Evolutionary conservation across 495 filamentous ascomycete species (phyloP), one percentile per base, ranked within the genome.

Genomic region (Penicillium paxilli): DNA sequence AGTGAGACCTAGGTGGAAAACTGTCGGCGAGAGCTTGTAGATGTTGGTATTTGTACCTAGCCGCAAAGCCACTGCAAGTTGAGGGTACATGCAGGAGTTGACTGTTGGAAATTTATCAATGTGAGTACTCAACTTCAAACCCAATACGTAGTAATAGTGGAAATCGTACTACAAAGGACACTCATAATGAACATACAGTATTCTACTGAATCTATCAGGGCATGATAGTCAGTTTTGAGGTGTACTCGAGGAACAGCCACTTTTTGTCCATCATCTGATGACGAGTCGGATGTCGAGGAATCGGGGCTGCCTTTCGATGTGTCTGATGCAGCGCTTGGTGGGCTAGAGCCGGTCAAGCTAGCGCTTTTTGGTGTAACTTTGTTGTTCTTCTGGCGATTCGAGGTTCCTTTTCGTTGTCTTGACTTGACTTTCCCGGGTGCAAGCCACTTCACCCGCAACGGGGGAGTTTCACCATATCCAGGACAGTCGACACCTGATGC

Each of bases 31-130:
- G 42, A 73, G 49, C 0, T 16, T 58, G 37, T 65, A 73, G 41
- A 73, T 52, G 30, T 53, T 53, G 44, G 65, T 56, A 40, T 66
- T 67, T 38, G 33, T 44, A 11, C 69, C 66, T n/a, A 73, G 62
- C 26, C 59, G 58, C 9, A 51, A 33, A 20, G 60, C 52, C 5
- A 57, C 58, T n/a, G 47, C 4, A 1, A 71, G 51, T 25, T 66
- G 63, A 16, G 48, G 59, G 44, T 63, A 67, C 38, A 72, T 69
- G 45, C 62, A 64, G 22, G 58, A 44, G 25, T 73, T 71, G 41
- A 58, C 70, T 73, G 49, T 37, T 19, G n/a, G n/a, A n/a, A n/a
- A n/a, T n/a, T 24, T 9, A 16, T 30, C 28, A 12, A 30, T n/a
- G n/a, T n/a, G n/a, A n/a, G n/a, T n/a, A n/a, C n/a, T n/a, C n/a